phyloP scores from a whole-genome alignment of 2,329 filamentous ascomycete genomes.

The Fusarium torreyae region DNA sequence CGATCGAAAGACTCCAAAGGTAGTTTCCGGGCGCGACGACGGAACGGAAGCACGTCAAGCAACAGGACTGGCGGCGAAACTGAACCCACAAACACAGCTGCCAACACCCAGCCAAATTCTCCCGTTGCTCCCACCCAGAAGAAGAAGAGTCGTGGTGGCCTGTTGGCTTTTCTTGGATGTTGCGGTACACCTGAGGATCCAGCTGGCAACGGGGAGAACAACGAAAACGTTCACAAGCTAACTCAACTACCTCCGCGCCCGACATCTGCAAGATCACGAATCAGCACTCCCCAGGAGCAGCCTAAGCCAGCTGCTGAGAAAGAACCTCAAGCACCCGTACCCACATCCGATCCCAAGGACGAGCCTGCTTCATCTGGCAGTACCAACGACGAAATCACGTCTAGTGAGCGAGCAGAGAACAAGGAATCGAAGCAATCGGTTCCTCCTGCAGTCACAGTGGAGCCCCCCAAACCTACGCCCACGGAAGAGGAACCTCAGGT shows the following conservation, averaged over 20 bases:
- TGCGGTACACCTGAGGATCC: slow-evolving; percentile 75
- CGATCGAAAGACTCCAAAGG: slow-evolving; percentile 76
- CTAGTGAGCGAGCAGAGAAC: slow-evolving; percentile 57
- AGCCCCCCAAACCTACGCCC: slow-evolving; percentile 56
- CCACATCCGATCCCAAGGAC: slow-evolving; percentile 58
- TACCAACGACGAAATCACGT: slow-evolving; percentile 63
- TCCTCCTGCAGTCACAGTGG: slow-evolving; percentile 59
- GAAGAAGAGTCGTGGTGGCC: slow-evolving; percentile 69
- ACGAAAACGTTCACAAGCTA: slow-evolving; percentile 71
- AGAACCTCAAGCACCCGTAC: slow-evolving; percentile 56
- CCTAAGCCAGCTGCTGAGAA: slow-evolving; percentile 65
- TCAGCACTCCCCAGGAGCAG: slow-evolving; percentile 68
- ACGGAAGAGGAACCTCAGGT: slow-evolving; percentile 48
- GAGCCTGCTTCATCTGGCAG: slow-evolving; percentile 64
- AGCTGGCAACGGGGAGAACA: slow-evolving; percentile 67
- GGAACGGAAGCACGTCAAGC: slow-evolving; percentile 78
- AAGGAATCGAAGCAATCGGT: slow-evolving; percentile 64
- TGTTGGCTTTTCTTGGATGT: slow-evolving; percentile 75
- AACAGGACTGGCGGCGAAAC: slow-evolving; percentile 71
- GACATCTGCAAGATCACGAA: slow-evolving; percentile 68
- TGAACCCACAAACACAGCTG: slow-evolving; percentile 65
- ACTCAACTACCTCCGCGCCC: slow-evolving; percentile 70
- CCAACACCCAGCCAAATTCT: slow-evolving; percentile 67
- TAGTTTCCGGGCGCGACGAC: slow-evolving; percentile 74
- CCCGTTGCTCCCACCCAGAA: slow-evolving; percentile 64